phyloP scores from a whole-genome alignment of 495 filamentous ascomycete genomes.

The Melanomma pulvis-pyrius region DNA sequence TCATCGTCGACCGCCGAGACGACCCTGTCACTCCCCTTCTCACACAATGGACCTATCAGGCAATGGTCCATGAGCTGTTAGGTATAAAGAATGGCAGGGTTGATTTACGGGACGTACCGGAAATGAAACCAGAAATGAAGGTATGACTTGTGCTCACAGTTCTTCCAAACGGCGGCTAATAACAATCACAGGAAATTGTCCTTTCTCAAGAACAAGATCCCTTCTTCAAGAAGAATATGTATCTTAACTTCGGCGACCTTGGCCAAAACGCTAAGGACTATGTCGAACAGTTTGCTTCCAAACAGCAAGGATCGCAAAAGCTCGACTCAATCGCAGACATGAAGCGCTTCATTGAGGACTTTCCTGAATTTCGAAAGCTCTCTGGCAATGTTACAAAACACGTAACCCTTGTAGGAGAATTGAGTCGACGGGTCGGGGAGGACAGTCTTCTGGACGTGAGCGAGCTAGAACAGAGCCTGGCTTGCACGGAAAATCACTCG shows the following conservation, averaged over 20 bases:
- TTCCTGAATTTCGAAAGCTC: conserved; percentile 93
- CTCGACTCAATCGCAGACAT: conserved; percentile 97
- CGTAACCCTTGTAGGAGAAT: conserved; percentile 90
- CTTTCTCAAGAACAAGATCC: conserved; percentile 97
- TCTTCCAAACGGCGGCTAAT: neutral
- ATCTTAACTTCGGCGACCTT: conserved; percentile 95
- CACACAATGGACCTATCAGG: conserved; percentile 98
- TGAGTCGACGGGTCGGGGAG: conserved; percentile 80
- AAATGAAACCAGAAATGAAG: conserved; percentile 85
- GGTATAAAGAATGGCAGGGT: conserved; percentile 93
- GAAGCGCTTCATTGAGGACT: conserved; percentile 99
- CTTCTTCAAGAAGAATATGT: conserved; percentile 99
- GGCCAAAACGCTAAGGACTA: conserved; percentile 98
- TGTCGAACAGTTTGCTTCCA: conserved; percentile 94
- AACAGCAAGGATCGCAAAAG: conserved; percentile 87
- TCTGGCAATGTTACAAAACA: conserved; percentile 98
- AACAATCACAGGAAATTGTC: conserved; percentile 69
- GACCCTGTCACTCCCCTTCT: conserved; percentile 95
- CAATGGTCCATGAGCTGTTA: conserved; percentile 96
- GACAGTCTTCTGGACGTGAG: conserved; percentile 89
- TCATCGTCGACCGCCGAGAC: conserved; percentile 89
- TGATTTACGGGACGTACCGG: conserved; percentile 81
- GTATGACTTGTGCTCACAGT: conserved; percentile 30
- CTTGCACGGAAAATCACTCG: conserved; percentile 92
- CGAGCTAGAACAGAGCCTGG: conserved; percentile 94